phyloP scores from a whole-genome alignment of 345 rosid species.

The Pseudoturritis turrita region DNA sequence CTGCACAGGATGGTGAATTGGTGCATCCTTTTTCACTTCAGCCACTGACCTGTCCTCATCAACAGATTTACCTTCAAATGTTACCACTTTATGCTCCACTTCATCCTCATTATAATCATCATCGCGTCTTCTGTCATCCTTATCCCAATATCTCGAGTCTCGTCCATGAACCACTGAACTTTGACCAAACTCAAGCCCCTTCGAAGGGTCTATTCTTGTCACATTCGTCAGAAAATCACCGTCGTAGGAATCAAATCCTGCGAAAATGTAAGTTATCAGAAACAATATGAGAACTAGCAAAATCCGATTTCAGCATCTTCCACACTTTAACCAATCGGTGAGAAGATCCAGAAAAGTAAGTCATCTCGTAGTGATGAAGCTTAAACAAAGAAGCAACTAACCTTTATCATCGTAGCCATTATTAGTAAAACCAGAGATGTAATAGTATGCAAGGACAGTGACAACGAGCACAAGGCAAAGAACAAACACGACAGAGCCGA shows the following conservation, averaged over 20 bases:
- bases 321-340: not conserved
- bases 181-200: slow-evolving; percentile 67
- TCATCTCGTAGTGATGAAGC: not conserved
- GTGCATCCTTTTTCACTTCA: slow-evolving; percentile 34
- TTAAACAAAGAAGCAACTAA: slow-evolving; percentile 5
- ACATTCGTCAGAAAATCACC: slow-evolving; percentile 79
- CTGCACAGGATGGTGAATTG: not conserved
- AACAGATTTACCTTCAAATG: slow-evolving; percentile 33
- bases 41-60: slow-evolving; percentile 26
- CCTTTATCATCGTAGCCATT: slow-evolving; percentile 40
- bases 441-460: slow-evolving; percentile 62
- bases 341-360: not conserved
- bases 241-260: slow-evolving; percentile 32
- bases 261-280: not conserved
- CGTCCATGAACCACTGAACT: slow-evolving; percentile 66
- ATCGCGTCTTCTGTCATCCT: slow-evolving; percentile 93
- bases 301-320: not conserved
- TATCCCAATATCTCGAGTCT: slow-evolving; percentile 94
- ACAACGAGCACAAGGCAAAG: slow-evolving; percentile 51
- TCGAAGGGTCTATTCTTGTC: slow-evolving; percentile 51
- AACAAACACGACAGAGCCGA: slow-evolving; percentile 43
- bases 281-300: not conserved
- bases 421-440: slow-evolving; percentile 38
- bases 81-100: slow-evolving; percentile 33
- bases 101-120: slow-evolving; percentile 70